These are phyloP conservation scores for Nakaseomyces kungkrabaensis DNA, from an alignment of 1,139 yeast genomes.

Conservation along the genomic window DNA sequence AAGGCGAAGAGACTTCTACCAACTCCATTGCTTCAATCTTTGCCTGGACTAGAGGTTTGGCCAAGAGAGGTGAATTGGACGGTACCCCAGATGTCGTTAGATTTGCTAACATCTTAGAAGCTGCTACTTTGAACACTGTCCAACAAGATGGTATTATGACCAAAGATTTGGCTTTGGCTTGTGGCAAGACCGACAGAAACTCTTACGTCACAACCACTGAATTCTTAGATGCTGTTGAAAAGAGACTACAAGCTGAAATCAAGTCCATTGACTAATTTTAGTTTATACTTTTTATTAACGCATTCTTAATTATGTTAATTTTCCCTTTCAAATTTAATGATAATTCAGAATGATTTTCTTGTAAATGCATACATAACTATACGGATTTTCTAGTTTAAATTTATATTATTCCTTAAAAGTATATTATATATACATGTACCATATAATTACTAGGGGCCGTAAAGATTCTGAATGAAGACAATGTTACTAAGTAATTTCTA, in stretches of 20 bases:
- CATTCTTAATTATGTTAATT: too few relatives aligned
- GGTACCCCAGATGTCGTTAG: constrained; percentile 58
- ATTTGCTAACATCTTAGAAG: constrained; percentile 57
- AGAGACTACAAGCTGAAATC: constrained; percentile 27
- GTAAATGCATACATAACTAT: not conserved
- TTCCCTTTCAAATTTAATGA: not conserved
- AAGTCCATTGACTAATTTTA: constrained; percentile 19
- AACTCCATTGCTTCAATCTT: constrained; percentile 78
- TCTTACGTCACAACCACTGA: constrained; percentile 68
- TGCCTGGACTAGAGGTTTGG: constrained; percentile 80
- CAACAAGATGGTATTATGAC: constrained; percentile 70
- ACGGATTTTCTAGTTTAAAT: not conserved
- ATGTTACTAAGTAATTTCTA: not conserved
- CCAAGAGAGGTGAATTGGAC: constrained; percentile 72
- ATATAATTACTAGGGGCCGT: too few relatives aligned
- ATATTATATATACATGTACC: too few relatives aligned
- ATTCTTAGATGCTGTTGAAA: constrained; percentile 63
- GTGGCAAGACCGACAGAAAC: constrained; percentile 55
- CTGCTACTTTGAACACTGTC: constrained; percentile 63
- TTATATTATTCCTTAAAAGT: too few relatives aligned
- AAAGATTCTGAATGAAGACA: too few relatives aligned
- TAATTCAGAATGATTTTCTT: not conserved
- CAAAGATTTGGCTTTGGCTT: constrained; percentile 69
- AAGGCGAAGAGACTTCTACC: constrained; percentile 76
- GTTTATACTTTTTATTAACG: not conserved